phyloP scores from a whole-genome alignment of 345 rosid species.

The Melastoma malabathricum region DNA sequence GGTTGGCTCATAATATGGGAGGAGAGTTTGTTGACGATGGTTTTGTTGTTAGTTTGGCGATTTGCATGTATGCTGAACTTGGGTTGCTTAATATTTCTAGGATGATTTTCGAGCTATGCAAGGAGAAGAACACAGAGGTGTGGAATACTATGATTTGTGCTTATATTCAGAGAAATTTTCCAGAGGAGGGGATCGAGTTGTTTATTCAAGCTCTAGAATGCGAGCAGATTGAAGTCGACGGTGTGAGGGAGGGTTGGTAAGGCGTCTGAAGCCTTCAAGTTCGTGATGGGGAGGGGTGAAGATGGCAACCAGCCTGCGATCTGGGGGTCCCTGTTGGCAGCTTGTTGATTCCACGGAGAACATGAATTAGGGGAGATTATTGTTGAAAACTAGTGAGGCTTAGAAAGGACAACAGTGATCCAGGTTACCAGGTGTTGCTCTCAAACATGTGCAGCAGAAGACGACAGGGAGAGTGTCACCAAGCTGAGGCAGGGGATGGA shows the following conservation, averaged over 20 bases:
- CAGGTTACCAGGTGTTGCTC: conserved; percentile 74
- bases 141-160: conserved; percentile 81
- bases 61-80: conserved; percentile 57
- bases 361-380: conserved; percentile 52
- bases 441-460: conserved; percentile 82
- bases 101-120: conserved; percentile 51
- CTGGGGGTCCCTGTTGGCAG: conserved; percentile 79
- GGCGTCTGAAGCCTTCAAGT: conserved; percentile 68
- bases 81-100: conserved; percentile 44
- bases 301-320: conserved; percentile 51
- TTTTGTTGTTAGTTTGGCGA: conserved; percentile 64
- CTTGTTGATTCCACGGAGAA: conserved; percentile 61
- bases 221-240: conserved; percentile 37
- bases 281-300: conserved; percentile 54
- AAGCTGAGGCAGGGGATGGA: conserved; percentile 62
- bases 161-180: conserved; percentile 40
- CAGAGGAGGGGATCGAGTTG: conserved; percentile 38
- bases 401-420: conserved; percentile 20
- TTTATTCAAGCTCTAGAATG: conserved; percentile 41
- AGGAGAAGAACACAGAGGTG: conserved; percentile 50
- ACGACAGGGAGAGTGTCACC: conserved; percentile 55
- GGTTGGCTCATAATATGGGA: conserved; percentile 55
- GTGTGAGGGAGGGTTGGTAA: conserved; percentile 72
- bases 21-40: conserved; percentile 44
- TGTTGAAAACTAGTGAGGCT: conserved; percentile 34